phyloP scores from a whole-genome alignment of 2,329 filamentous ascomycete genomes.

The Botryotinia calthae region DNA sequence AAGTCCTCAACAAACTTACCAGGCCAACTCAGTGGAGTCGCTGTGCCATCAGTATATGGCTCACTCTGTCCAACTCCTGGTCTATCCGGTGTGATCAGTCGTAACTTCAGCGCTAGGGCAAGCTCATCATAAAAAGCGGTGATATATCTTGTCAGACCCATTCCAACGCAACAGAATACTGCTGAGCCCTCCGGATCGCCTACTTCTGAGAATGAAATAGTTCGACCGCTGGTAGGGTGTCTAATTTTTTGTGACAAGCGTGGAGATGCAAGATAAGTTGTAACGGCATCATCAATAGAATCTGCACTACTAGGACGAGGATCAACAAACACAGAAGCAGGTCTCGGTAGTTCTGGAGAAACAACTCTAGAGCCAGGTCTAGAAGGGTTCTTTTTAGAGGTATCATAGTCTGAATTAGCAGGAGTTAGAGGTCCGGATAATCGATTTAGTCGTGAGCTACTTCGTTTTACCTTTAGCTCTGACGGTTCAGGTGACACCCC shows the following conservation, averaged over 20 bases:
- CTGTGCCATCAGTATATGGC: constrained; percentile 74
- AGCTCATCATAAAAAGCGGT: constrained; percentile 97
- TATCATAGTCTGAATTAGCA: constrained; percentile 30
- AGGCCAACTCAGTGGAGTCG: constrained; percentile 90
- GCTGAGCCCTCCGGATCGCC: constrained; percentile 88
- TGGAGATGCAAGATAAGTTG: constrained; percentile 78
- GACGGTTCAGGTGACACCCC: constrained; percentile 49
- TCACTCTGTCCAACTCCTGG: constrained; percentile 94
- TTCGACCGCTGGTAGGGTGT: constrained; percentile 80
- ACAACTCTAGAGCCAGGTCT: constrained; percentile 35
- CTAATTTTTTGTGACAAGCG: constrained; percentile 83
- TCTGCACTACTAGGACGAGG: constrained; percentile 77
- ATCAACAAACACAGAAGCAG: constrained; percentile 47
- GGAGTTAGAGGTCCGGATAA: constrained; percentile 50
- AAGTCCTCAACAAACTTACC: constrained; percentile 53
- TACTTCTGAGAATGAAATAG: constrained; percentile 95
- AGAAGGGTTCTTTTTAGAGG: constrained; percentile 43
- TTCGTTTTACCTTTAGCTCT: constrained; percentile 51
- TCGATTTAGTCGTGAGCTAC: constrained; percentile 57
- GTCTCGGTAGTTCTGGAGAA: constrained; percentile 33
- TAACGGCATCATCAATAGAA: constrained; percentile 84
- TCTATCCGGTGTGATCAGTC: constrained; percentile 89
- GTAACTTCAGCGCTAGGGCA: constrained; percentile 79
- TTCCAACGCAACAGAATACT: constrained; percentile 94
- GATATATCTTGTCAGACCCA: constrained; percentile 94